phyloP scores from a whole-genome alignment of 345 rosid species.

The Hypericum androsaemum region DNA sequence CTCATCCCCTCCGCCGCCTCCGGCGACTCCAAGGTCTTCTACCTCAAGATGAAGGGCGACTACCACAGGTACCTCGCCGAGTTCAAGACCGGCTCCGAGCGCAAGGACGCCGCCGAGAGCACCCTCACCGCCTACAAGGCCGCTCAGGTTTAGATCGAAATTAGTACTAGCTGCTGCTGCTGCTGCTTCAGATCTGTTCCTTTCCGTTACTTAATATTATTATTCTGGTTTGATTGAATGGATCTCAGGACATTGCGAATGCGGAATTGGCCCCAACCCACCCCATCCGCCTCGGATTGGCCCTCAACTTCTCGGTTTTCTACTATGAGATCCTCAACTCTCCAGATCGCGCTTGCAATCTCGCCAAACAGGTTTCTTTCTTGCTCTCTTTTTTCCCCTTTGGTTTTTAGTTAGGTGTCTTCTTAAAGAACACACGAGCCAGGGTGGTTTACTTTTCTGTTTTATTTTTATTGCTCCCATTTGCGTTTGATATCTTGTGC shows the following conservation, averaged over 20 bases:
- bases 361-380: slow-evolving; percentile 73
- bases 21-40: slow-evolving; percentile 81
- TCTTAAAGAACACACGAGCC: too few relatives aligned
- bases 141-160: slow-evolving; percentile 64
- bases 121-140: slow-evolving; percentile 79
- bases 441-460: too few relatives aligned
- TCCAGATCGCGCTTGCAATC: slow-evolving; percentile 90
- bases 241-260: slow-evolving; percentile 68
- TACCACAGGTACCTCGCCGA: slow-evolving; percentile 84
- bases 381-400: neutral
- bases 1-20: slow-evolving; percentile 61
- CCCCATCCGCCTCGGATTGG: slow-evolving; percentile 83
- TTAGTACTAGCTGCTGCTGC: too few relatives aligned
- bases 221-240: neutral
- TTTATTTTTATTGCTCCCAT: too few relatives aligned
- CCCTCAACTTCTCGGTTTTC: slow-evolving; percentile 84
- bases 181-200: neutral
- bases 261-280: slow-evolving; percentile 82
- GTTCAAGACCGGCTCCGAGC: slow-evolving; percentile 70
- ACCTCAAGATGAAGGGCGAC: slow-evolving; percentile 87
- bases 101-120: slow-evolving; percentile 81
- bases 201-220: neutral
- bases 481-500: too few relatives aligned
- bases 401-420: neutral
- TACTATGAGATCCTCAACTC: slow-evolving; percentile 88